Evolutionary conservation across 108 stramenopile genomes (phyloP), one percentile per base, ranked within the genome.

Genomic region (Nitzschia palea): DNA sequence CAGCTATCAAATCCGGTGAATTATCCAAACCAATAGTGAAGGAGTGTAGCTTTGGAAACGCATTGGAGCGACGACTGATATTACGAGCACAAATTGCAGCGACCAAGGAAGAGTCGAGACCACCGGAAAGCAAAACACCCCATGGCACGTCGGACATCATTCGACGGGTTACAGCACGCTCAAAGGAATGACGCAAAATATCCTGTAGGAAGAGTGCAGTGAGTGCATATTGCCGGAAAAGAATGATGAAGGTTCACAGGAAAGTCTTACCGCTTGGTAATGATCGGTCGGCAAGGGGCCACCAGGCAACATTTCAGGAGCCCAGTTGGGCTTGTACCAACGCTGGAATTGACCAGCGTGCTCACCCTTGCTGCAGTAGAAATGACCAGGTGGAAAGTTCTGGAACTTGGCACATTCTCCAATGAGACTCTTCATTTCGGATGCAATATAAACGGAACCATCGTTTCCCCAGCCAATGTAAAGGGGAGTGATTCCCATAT

Each of bases 81-180:
- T 96, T 83, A 68, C 97, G 91, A 22, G 91, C 82, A 47, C 95
- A 96, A 71, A 98, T 88, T 23, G 93, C 86, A 47, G 96, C 96
- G 40, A 99, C 97, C 59, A 99, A 83, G 23, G 95, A 96, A 20
- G 96, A 97, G 75, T 99, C 98, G 35, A 99, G 85, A 28, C 98
- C 98, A 37, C 98, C 98, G 6, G 90, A 92, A 44, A 99, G 87
- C 54, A 99, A 90, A 37, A 99, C 96, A 42, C 98, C 98, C 96
- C 96, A 98, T 30, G 96, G 97, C n/a, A 97, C 97, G 79, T 99
- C 98, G 44, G 94, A 91, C 98, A 99, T 99, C 96, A 98, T 97
- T 55, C 97, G 92, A 47, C 95, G 80, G 23, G 79, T 83, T 54
- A 99, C 97, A 40, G 98, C 86, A 47, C 88, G 84, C 70, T 95